Evolutionary conservation across 2,329 filamentous ascomycete genomes (phyloP), one percentile per base, ranked within the genome.

Genomic region (Cladosporium sp.): DNA sequence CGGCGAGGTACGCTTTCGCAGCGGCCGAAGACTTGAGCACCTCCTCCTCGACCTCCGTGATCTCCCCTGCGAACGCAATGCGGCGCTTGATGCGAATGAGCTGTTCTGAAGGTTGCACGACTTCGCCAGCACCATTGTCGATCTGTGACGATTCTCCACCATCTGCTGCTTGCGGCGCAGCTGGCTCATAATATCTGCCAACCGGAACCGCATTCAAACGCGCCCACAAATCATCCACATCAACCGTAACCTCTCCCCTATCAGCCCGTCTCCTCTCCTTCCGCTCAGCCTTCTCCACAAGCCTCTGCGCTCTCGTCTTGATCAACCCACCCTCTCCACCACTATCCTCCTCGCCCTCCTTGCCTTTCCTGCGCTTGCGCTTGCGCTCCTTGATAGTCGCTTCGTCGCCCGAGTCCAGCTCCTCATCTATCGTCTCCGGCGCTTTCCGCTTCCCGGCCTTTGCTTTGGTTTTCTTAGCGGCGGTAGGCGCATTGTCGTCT

Each of bases 41-140:
- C 3, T 78, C 74, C 71, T 86, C 86, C 66, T 84, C 81, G 67
- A 86, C 82, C 3, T 83, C 84, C 65, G 83, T 83, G 58, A 80
- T 78, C 71, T 86, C 82, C 55, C 85, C 85, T 1, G 85, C 85
- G 70, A 86, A 87, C 63, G 83, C 82, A 74, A 86, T 86, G n/a
- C 80, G 85, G 32, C 84, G 80, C 69, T 82, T 85, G 71, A 87
- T 87, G 49, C 81, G 84, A 66, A 87, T 80, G 70, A 80, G 81
- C 63, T 84, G 80, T 57, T 84, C 80, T 21, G 68, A 59, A 18
- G 58, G 58, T 30, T 61, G 38, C 14, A 62, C 34, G 15, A 52
- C n/a, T 15, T 63, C 64, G 8, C 44, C 64, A 28, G 34, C 5
- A 4, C 52, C 32, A 12, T 54, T 44, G n/a, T 59, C 30, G 18